phyloP scores from a whole-genome alignment of 73 alveolate species.

The Paramecium pentaurelia region DNA sequence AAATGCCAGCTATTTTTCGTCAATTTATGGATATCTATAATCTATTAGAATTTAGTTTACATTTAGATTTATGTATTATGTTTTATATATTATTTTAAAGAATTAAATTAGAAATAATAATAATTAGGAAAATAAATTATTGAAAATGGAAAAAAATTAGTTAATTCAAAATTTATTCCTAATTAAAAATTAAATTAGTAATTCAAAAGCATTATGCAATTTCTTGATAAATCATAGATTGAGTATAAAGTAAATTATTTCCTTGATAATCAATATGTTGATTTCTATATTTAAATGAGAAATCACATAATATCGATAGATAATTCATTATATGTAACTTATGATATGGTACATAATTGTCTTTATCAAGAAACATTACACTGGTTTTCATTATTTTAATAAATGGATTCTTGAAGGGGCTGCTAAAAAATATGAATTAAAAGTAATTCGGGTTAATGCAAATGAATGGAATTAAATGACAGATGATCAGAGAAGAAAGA shows the following conservation, averaged over 20 bases:
- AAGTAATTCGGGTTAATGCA: not conserved
- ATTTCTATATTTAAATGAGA: not conserved
- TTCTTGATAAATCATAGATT: not conserved
- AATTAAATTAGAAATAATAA: not conserved
- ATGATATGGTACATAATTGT: not conserved
- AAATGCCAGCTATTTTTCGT: not conserved
- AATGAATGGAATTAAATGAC: not conserved
- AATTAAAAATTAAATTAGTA: not conserved
- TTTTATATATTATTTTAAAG: not conserved
- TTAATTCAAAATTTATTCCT: not conserved
- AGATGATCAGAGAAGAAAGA: not conserved
- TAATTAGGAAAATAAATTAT: not conserved
- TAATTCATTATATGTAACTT: not conserved
- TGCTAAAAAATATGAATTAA: not conserved
- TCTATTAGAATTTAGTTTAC: not conserved
- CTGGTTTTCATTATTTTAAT: constrained; percentile 30
- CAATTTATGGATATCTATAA: not conserved
- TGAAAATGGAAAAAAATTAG: not conserved
- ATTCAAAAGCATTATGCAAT: not conserved
- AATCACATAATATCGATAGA: not conserved
- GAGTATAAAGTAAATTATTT: constrained; percentile 7
- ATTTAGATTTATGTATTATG: not conserved
- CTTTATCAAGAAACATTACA: not conserved
- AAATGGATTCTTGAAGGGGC: constrained; percentile 10
- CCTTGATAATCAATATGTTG: not conserved